Evolutionary conservation across 768 basidiomycete species (phyloP).

Genomic region (Lepiota brunneoincarnata): DNA sequence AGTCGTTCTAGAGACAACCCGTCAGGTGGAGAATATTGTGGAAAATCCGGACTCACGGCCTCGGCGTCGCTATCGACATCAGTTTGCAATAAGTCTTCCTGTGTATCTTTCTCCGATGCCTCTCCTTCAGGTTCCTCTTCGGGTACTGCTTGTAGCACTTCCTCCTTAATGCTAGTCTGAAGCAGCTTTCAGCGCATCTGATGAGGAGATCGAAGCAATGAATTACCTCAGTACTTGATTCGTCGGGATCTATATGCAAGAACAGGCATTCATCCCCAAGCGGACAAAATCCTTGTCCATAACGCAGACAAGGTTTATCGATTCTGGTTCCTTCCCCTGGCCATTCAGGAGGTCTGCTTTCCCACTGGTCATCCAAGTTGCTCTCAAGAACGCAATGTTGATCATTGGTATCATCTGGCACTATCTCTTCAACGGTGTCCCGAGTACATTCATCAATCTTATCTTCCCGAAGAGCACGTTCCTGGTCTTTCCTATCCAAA

Average conservation of each 20-base stretch:
- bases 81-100: slow-evolving; percentile 5
- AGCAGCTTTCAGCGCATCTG: neutral
- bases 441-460: neutral
- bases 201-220: neutral
- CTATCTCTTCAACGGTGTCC: neutral
- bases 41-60: neutral
- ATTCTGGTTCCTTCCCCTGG: slow-evolving; percentile 16
- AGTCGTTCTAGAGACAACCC: neutral
- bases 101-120: slow-evolving; percentile 1
- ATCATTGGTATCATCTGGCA: neutral
- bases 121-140: neutral
- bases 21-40: neutral
- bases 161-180: neutral
- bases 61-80: neutral
- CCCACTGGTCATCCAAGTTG: slow-evolving; percentile 10
- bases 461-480: neutral
- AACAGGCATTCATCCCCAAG: slow-evolving; percentile 27
- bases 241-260: slow-evolving; percentile 24
- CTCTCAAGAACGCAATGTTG: neutral
- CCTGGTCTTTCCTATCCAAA: neutral
- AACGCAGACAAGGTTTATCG: slow-evolving; percentile 29
- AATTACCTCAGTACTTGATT: slow-evolving; percentile 8
- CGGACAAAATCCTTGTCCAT: slow-evolving; percentile 33
- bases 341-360: slow-evolving; percentile 15
- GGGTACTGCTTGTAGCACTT: neutral